Percentiles rank a stretch among this genome's conserved stretches.
Conservation (phyloP, 2,329 filamentous ascomycete genomes). For the Colletotrichum sp. region DNA sequence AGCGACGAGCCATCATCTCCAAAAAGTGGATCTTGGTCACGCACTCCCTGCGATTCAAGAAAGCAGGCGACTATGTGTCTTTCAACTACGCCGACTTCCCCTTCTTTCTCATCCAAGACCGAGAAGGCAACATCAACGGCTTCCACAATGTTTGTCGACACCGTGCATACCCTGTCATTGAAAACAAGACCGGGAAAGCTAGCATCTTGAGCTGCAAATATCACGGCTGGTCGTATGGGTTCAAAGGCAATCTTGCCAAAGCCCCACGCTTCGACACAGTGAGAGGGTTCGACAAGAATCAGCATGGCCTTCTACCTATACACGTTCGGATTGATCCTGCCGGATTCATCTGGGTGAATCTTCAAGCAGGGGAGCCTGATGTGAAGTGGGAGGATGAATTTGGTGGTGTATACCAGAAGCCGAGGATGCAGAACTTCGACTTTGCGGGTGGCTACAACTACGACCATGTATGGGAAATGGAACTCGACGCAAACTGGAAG, state of each 20-base stretch:
- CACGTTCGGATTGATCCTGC: conserved; percentile 49
- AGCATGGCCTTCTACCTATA: conserved; percentile 37
- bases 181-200: conserved; percentile 22
- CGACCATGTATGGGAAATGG: conserved; percentile 36
- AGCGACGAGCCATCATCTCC: conserved; percentile 44
- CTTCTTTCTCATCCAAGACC: conserved; percentile 26
- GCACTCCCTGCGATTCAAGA: conserved; percentile 23
- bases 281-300: conserved; percentile 39
- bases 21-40: conserved; percentile 35
- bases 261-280: conserved; percentile 45
- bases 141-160: conserved; percentile 26
- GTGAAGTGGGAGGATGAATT: conserved; percentile 49
- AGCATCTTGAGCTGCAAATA: conserved; percentile 33
- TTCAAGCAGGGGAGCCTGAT: conserved; percentile 43
- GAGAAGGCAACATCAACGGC: conserved; percentile 23
- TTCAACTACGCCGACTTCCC: conserved; percentile 25
- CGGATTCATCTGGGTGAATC: conserved; percentile 56
- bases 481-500: conserved; percentile 45
- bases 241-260: conserved; percentile 46
- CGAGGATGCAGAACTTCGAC: conserved; percentile 26
- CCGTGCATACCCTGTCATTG: conserved; percentile 24
- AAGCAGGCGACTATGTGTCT: conserved; percentile 21
- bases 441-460: conserved; percentile 29
- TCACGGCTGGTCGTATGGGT: conserved; percentile 50
- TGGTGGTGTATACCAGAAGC: conserved; percentile 26